phyloP scores from a whole-genome alignment of 306 rosid species.

The Quercus engelmannii region DNA sequence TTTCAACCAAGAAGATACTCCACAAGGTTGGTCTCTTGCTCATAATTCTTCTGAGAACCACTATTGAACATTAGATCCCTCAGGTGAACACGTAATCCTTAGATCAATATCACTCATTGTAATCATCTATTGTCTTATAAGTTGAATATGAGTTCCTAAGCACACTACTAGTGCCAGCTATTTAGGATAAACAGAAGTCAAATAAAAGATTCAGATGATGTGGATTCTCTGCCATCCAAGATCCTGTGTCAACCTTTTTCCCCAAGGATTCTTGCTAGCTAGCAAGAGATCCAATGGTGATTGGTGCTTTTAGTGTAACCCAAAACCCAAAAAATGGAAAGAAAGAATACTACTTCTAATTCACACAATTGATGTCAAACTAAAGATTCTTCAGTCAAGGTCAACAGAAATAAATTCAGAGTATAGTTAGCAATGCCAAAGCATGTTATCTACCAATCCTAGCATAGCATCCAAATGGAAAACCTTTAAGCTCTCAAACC shows the following conservation, averaged over 20 bases:
- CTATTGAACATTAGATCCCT: constrained; percentile 11
- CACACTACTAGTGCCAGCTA: constrained; percentile 9
- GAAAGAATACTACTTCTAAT: neutral
- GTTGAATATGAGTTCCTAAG: neutral
- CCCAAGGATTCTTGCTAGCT: neutral
- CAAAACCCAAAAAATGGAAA: neutral
- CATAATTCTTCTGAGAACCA: constrained; percentile 24
- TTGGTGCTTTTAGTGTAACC: neutral
- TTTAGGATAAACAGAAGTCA: constrained; percentile 9
- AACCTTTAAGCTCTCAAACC: constrained; percentile 4
- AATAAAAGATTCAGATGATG: neutral
- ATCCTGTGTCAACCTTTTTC: constrained; percentile 10
- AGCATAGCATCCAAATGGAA: neutral
- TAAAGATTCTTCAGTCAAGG: neutral
- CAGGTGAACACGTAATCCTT: constrained; percentile 7
- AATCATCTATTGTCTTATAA: neutral
- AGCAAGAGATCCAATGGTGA: neutral
- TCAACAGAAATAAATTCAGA: neutral
- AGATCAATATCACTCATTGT: constrained; percentile 13
- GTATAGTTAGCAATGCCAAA: neutral
- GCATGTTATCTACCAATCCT: constrained; percentile 4
- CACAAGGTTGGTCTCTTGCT: constrained; percentile 57
- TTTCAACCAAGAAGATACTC: constrained; percentile 57
- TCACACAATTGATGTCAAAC: constrained; percentile 3
- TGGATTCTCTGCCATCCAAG: neutral